Evolutionary conservation across 1,284 basidiomycete species (phyloP).

Genomic region (Lentinula novae-zelandiae): DNA sequence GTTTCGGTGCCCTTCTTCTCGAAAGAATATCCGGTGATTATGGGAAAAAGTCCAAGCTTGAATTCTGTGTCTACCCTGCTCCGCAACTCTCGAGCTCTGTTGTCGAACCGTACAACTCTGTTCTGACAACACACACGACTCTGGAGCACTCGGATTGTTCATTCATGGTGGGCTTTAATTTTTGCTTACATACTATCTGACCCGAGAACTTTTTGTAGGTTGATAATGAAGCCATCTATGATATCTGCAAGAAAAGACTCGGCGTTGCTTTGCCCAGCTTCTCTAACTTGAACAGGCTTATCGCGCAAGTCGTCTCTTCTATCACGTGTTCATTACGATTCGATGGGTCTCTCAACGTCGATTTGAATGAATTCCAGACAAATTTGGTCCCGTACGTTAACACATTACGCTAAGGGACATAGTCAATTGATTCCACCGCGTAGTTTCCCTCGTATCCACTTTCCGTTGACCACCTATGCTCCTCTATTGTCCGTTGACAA

Average conservation of each 20-base stretch:
- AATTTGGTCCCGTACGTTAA: constrained; percentile 87
- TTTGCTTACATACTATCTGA: not conserved
- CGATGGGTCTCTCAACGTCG: constrained; percentile 97
- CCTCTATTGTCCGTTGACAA: constrained; percentile 89
- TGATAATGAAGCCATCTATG: constrained; percentile 98
- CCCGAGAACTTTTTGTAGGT: constrained; percentile 46
- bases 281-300: constrained; percentile 94
- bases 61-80: constrained; percentile 98
- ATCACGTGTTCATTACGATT: constrained; percentile 97
- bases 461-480: constrained; percentile 95
- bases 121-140: constrained; percentile 98
- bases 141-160: constrained; percentile 99
- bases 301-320: constrained; percentile 97
- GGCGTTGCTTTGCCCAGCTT: constrained; percentile 87
- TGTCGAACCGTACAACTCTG: constrained; percentile 99
- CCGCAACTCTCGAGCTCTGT: constrained; percentile 94
- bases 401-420: constrained; percentile 3
- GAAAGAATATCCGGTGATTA: constrained; percentile 97
- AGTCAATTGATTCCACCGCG: constrained; percentile 11
- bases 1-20: constrained; percentile 95
- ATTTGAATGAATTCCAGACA: constrained; percentile 98
- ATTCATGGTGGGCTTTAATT: constrained; percentile 73
- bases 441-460: constrained; percentile 96
- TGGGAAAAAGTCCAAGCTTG: constrained; percentile 99
- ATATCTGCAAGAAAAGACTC: constrained; percentile 97